phyloP scores from a whole-genome alignment of 2,329 filamentous ascomycete genomes.

The Berkeleyomyces rouxiae region DNA sequence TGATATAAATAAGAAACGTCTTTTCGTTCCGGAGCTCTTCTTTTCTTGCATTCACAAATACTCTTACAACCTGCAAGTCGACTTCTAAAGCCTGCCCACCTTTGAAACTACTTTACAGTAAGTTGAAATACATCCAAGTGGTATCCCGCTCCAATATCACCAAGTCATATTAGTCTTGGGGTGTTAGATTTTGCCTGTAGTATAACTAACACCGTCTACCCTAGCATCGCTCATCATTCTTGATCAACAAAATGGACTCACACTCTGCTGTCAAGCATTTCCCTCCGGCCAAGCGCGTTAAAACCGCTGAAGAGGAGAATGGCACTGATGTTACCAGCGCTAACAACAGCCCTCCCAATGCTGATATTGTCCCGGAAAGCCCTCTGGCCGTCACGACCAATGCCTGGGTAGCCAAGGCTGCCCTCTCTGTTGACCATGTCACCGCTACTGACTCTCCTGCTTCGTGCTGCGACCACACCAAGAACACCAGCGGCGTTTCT shows the following conservation, averaged over 20 bases:
- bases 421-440: too few species aligned
- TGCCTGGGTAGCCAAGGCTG: neutral
- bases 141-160: neutral
- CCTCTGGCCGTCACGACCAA: neutral
- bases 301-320: neutral
- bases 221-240: neutral
- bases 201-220: neutral
- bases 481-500: neutral
- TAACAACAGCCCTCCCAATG: neutral
- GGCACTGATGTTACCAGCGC: neutral
- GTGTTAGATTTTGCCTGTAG: too few species aligned
- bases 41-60: too few species aligned
- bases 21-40: too few species aligned
- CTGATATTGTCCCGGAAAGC: neutral
- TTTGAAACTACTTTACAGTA: neutral
- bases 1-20: too few species aligned
- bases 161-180: neutral
- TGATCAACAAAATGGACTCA: neutral
- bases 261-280: neutral
- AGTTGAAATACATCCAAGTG: neutral
- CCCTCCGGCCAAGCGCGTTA: neutral
- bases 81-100: neutral
- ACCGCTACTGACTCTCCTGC: neutral
- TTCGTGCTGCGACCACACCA: neutral
- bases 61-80: neutral